Evolutionary conservation across 768 basidiomycete species (phyloP).

Genomic region (Pisolithus marmoratus): DNA sequence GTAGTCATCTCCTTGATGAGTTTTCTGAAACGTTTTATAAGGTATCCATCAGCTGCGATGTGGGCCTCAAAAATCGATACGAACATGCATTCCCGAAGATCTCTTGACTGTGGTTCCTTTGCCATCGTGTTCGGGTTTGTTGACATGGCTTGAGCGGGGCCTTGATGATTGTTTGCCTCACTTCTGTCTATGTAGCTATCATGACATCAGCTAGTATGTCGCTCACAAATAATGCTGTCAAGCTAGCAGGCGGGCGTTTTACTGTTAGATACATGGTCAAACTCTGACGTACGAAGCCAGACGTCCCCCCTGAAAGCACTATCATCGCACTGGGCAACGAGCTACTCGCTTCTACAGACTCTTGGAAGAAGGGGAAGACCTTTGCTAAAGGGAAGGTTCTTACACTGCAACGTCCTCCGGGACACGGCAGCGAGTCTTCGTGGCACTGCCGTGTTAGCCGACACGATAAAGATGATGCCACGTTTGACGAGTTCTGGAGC

Average conservation of each 20-base stretch:
- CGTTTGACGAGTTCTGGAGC: conserved; percentile 71
- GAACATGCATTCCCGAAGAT: conserved; percentile 32
- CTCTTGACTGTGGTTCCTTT: conserved; percentile 27
- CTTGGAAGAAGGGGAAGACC: conserved; percentile 68
- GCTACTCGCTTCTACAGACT: conserved; percentile 49
- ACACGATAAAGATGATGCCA: conserved; percentile 58
- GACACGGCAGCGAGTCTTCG: conserved; percentile 46
- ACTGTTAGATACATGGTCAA: not conserved
- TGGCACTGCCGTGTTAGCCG: conserved; percentile 70
- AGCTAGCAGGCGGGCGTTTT: conserved; percentile 31
- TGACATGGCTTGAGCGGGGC: no score
- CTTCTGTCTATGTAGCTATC: no score
- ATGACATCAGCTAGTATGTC: no score
- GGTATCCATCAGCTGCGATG: not conserved
- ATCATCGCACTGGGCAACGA: conserved; percentile 47
- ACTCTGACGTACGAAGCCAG: conserved; percentile 27
- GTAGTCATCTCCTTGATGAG: conserved; percentile 64
- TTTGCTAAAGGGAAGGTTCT: conserved; percentile 50
- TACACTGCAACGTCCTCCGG: conserved; percentile 49
- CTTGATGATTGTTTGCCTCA: no score
- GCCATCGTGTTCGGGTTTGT: conserved; percentile 12
- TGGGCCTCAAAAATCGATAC: not conserved
- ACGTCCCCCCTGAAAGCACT: conserved; percentile 54
- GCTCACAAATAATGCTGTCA: conserved; percentile 36
- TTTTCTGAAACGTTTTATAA: conserved; percentile 40